A percentile compares a stretch with the other conserved stretches of the same genome.
These are phyloP conservation scores for Saccharum hybrid DNA, from an alignment of 202 grass and related monocot genomes.

Conservation along the genomic window DNA sequence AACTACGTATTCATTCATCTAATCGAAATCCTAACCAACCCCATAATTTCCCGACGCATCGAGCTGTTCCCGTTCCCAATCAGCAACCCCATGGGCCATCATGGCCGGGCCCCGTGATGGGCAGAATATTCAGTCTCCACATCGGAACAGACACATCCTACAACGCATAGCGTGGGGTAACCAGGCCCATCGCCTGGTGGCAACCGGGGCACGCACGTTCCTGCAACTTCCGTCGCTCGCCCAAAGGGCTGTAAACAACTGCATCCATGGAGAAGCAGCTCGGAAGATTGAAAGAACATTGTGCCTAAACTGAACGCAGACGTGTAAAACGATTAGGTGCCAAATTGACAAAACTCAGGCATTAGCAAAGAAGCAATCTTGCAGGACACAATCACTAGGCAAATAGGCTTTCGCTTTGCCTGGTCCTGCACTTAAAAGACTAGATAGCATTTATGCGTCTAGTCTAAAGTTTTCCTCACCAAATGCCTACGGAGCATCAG, in stretches of 20 bases:
- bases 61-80: constrained; percentile 39
- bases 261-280: neutral
- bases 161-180: constrained; percentile 39
- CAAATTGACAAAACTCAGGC: neutral
- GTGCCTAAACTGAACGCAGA: constrained; percentile 8
- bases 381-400: constrained; percentile 1
- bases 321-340: no score
- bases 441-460: neutral
- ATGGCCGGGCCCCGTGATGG: constrained; percentile 11
- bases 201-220: constrained; percentile 30
- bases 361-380: constrained; percentile 20
- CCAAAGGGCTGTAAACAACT: neutral
- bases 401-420: neutral
- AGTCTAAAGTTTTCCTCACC: neutral
- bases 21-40: constrained; percentile 24
- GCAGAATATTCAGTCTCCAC: constrained; percentile 43
- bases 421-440: neutral
- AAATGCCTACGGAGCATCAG: neutral
- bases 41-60: constrained; percentile 1
- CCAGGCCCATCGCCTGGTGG: constrained; percentile 27
- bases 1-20: neutral
- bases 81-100: neutral
- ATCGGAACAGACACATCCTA: constrained; percentile 29
- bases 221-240: constrained; percentile 1
- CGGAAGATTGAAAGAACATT: neutral